Evolutionary conservation across 2,329 filamentous ascomycete species (phyloP).

Genomic region (Microcyclospora pomicola): DNA sequence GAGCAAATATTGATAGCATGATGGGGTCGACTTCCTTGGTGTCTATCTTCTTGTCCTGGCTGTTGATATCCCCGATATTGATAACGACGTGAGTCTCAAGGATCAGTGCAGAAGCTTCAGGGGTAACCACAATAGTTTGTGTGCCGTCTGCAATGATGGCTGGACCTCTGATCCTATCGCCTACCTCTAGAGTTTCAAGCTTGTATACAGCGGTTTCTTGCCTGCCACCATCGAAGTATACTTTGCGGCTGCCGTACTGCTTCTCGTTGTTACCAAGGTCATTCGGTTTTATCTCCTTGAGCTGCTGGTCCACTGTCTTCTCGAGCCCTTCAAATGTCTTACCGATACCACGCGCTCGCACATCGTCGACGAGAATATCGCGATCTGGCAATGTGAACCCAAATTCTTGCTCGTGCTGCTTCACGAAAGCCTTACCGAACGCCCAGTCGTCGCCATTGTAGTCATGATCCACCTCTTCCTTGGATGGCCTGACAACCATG

Average conservation of each 20-base stretch:
- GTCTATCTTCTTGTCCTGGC: constrained; percentile 34
- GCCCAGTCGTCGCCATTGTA: constrained; percentile 59
- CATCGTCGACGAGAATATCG: constrained; percentile 82
- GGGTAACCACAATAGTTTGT: constrained; percentile 84
- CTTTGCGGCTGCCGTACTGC: constrained; percentile 50
- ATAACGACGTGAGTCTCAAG: constrained; percentile 82
- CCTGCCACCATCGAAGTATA: constrained; percentile 76
- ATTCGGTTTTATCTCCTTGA: constrained; percentile 53
- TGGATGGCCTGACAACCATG: constrained; percentile 67
- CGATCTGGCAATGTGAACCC: constrained; percentile 76
- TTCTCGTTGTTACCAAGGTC: constrained; percentile 45
- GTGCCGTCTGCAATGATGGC: constrained; percentile 78
- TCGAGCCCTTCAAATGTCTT: constrained; percentile 71
- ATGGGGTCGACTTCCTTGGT: constrained; percentile 57
- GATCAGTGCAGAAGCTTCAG: constrained; percentile 59
- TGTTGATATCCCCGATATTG: constrained; percentile 49
- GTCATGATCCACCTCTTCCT: constrained; percentile 45
- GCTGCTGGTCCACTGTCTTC: constrained; percentile 71
- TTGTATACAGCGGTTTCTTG: constrained; percentile 70
- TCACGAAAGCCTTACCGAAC: constrained; percentile 71
- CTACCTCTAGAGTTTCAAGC: constrained; percentile 57
- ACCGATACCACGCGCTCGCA: constrained; percentile 75
- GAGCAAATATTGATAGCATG: constrained; percentile 63
- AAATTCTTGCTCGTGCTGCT: constrained; percentile 84
- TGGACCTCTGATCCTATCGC: constrained; percentile 62